These are phyloP conservation scores for Calonectria honghensis DNA, from an alignment of 2,329 filamentous ascomycete species.

Conservation along the genomic window DNA sequence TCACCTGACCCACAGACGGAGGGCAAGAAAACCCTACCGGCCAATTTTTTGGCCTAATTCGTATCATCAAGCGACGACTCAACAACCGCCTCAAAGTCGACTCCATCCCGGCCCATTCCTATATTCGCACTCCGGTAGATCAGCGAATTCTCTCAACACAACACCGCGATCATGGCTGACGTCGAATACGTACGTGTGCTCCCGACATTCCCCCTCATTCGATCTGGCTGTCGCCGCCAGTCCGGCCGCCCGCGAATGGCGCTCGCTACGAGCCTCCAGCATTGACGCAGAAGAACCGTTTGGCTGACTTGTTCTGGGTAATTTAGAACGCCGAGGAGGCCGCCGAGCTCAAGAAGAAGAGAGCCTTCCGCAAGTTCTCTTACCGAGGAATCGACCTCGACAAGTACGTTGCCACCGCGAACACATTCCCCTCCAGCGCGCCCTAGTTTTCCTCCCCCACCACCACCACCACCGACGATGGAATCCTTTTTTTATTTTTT, in stretches of 20 bases:
- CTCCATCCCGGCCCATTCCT: slow-evolving; percentile 61
- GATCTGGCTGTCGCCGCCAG: slow-evolving; percentile 48
- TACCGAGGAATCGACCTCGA: slow-evolving; percentile 99
- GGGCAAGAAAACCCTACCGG: slow-evolving; percentile 65
- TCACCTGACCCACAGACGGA: slow-evolving; percentile 61
- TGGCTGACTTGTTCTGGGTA: slow-evolving; percentile 56
- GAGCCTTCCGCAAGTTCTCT: slow-evolving; percentile 99
- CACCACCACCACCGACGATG: slow-evolving; percentile 54
- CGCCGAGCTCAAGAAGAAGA: slow-evolving; percentile 99
- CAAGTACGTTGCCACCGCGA: slow-evolving; percentile 80
- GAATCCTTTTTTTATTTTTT: slow-evolving; percentile 15
- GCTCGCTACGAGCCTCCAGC: neutral
- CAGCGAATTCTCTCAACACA: slow-evolving; percentile 66
- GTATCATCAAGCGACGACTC: slow-evolving; percentile 54
- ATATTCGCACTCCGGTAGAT: slow-evolving; percentile 66
- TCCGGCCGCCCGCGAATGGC: slow-evolving; percentile 19
- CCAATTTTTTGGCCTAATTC: slow-evolving; percentile 60
- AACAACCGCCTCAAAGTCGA: slow-evolving; percentile 57
- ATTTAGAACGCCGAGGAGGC: slow-evolving; percentile 95
- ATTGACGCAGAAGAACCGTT: neutral
- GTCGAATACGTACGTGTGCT: slow-evolving; percentile 83
- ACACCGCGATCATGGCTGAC: slow-evolving; percentile 85
- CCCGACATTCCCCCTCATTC: slow-evolving; percentile 50
- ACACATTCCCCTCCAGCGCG: slow-evolving; percentile 52
- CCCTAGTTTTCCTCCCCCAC: slow-evolving; percentile 32